Base-by-base conservation (phyloP, 148 eudicot species). In the Beta vulgaris region DNA sequence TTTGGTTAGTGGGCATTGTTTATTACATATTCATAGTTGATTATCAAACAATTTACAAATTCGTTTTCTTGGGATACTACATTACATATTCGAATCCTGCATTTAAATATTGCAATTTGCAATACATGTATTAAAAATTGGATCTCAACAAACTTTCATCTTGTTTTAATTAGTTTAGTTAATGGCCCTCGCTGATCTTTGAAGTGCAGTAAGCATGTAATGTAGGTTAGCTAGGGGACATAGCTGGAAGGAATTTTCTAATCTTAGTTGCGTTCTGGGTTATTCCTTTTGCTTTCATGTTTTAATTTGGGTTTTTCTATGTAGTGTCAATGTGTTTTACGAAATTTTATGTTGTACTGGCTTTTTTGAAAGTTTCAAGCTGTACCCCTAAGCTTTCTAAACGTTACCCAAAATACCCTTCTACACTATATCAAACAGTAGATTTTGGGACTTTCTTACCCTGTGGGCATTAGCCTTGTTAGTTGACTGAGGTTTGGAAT, bases 171-270 rank as follows among this genome's bases (percentile, higher is more conserved):
- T 55, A 13, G 34, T 72, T 49, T 70, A 72, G 60, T 54, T 71
- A 10, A n/a, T n/a, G 48, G 34, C 11, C 16, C 31, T 67, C 70
- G n/a, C 15, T 40, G 49, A 12, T 39, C 51, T 39, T 67, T 46
- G 29, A 37, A n/a, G n/a, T n/a, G n/a, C n/a, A n/a, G n/a, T n/a
- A 39, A 29, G 44, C 15, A 66, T 28, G 16, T 34, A 49, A 44
- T 43, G 36, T 68, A 44, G 49, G 55, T 29, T 68, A 19, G 10
- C 6, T 31, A 18, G 51, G 63, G 21, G 35, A 31, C 68, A 60
- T 43, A 49, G 53, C 18, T 73, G 42, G 42, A 59, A 60, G 68
- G 68, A 60, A 36, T 73, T 44, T 60, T 35, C 16, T 15, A 72
- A 12, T 19, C 48, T 43, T 51, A 29, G 21, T 53, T 7, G 36